Evolutionary conservation across 495 filamentous ascomycete genomes (phyloP).

Genomic region (Penicillium verhagenii): DNA sequence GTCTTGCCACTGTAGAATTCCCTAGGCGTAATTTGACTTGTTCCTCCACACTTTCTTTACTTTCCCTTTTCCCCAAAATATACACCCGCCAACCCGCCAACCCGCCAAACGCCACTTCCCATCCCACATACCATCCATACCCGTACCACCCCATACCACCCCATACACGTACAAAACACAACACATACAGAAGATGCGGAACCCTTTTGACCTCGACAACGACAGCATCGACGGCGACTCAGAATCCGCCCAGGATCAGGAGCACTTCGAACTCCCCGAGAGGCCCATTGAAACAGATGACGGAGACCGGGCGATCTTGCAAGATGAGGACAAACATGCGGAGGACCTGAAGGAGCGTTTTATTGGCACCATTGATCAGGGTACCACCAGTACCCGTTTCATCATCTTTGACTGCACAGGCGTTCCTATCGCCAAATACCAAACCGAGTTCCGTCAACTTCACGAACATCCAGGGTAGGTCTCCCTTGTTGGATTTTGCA

Average conservation of each 20-base stretch:
- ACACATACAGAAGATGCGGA: constrained; percentile 30
- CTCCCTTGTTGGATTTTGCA: background rate
- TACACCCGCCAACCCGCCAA: background rate
- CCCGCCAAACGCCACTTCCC: too few relatives aligned
- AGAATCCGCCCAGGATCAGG: constrained; percentile 22
- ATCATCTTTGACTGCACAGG: constrained; percentile 85
- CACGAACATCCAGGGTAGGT: constrained; percentile 87
- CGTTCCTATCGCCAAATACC: constrained; percentile 79
- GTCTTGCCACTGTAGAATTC: background rate
- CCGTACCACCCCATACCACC: background rate
- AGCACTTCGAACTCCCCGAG: constrained; percentile 23
- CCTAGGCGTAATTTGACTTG: background rate
- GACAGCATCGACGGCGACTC: constrained; percentile 35
- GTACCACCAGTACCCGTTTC: constrained; percentile 90
- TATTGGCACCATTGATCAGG: constrained; percentile 82
- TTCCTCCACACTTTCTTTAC: background rate
- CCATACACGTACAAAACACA: background rate
- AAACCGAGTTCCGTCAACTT: constrained; percentile 86
- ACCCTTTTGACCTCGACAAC: constrained; percentile 43
- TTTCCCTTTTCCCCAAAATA: background rate
- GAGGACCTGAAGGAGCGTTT: constrained; percentile 49
- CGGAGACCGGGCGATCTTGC: constrained; percentile 43
- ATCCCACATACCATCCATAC: background rate
- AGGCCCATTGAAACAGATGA: constrained; percentile 34
- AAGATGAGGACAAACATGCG: constrained; percentile 32